Base-by-base conservation (phyloP, 2,329 filamentous ascomycete genomes). In the Coniochaeta pulveracea region DNA sequence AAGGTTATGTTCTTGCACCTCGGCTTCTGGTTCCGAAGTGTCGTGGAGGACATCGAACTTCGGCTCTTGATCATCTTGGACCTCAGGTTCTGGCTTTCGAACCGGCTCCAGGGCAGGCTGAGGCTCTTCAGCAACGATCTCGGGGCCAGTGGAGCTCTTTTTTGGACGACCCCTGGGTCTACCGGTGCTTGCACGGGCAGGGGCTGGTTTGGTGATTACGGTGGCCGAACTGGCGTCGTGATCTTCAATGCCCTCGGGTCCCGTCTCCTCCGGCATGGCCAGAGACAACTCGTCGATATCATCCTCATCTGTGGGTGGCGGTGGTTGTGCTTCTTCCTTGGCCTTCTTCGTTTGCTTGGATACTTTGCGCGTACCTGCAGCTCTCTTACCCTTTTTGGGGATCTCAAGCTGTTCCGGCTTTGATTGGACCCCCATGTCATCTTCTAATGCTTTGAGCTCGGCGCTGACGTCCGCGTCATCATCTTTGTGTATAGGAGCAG, bases 301-400 rank as follows among this genome's bases (percentile, higher is more conserved):
- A n/a, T n/a, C n/a, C n/a, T n/a, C n/a, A n/a, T n/a, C n/a, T n/a
- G n/a, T n/a, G 10, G 46, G 24, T 3, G 26, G 34, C 7, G 25
- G 33, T 6, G 51, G 44, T 3, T 6, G 10, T 11, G 17, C 29
- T 9, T 10, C 10, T 15, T 56, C 47, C 41, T 64, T 64, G 6
- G 51, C 37, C 43, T 66, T 69, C 44, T 65, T 66, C 8, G 60
- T 59, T 40, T 69, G 64, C 47, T 71, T 72, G 0, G 69, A 69
- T 1, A 43, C 58, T 41, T 73, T 75, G 27, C 62, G 61, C 4
- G 59, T 53, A n/a, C 52, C 62, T 23, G 21, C 21, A 6, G 63
- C 48, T 43, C 73, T 73, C 31, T 65, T 64, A 17, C 64, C 66
- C 47, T 70, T 74, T 51, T 74, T 74, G 4, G 66, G 60, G 9